Evolutionary conservation across 1,284 basidiomycete genomes (phyloP), one percentile per base, ranked within the genome.

Genomic region (Pterula multifida): DNA sequence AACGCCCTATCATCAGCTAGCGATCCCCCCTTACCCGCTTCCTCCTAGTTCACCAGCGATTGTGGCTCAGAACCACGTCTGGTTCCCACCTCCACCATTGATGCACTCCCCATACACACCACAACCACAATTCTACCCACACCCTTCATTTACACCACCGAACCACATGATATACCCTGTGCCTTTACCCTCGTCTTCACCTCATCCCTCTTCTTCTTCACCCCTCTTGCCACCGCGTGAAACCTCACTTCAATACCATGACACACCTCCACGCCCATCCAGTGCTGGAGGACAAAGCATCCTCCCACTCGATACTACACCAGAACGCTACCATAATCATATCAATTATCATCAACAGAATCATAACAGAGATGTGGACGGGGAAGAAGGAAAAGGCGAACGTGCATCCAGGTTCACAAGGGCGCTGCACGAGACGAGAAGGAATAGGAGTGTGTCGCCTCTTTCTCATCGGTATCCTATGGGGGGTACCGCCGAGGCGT

Each of bases 391-490:
- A 45, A 79, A 81, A 58, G 82, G 80, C 26, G 70, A 73, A 49
- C 71, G 73, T 17, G 75, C 81, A 17, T 72, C 73, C 2, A 70
- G 79, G 17, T 70, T 81, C 42, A 65, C 81, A 21, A 71, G 73
- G 46, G 80, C 82, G 55, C 63, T 85, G 11, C 73, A 74, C 48
- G 62, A 72, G 48, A 71, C 75, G 6, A 76, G 76, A 25, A 68
- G 81, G 15, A 67, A 75, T 53, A 73, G 76, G 32, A 78, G 78
- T 0, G 75, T 75, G 22, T 85, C 82, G 24, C 84, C 83, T 22
- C 64, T 61, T 28, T 62, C 70, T 4, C 68, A 67, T 50, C 63
- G 65, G 32, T 65, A 67, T 54, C 56, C 64, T 47, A 50, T 62
- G 6, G 54, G 65, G 26, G 54, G 54, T 25, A 24, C 50, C 32